A percentile compares a stretch with the other conserved stretches of the same genome.
phyloP scores from a whole-genome alignment of 768 basidiomycete species.

The Pleurotus salmoneostramineus region DNA sequence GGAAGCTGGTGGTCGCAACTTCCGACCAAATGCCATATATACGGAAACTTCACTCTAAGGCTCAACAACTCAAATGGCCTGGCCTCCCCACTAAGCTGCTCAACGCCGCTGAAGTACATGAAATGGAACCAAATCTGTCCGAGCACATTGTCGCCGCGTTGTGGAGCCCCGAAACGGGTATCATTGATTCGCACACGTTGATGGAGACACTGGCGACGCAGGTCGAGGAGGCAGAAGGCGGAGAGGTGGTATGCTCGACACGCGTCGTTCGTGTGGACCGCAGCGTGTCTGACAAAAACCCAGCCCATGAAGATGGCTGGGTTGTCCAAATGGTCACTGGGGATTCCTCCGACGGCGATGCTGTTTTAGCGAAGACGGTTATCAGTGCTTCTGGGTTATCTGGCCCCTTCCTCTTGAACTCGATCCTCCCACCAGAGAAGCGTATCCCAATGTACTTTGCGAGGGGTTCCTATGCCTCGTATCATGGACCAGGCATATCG shows the following conservation, averaged over 20 bases:
- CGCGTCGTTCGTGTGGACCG: constrained; percentile 85
- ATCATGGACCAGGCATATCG: constrained; percentile 73
- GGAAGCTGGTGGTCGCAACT: constrained; percentile 88
- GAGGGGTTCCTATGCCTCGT: constrained; percentile 84
- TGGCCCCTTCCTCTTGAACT: constrained; percentile 66
- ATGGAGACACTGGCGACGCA: constrained; percentile 85
- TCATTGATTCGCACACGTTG: constrained; percentile 81
- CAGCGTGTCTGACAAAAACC: constrained; percentile 24
- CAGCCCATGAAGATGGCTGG: constrained; percentile 63
- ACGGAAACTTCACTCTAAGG: constrained; percentile 61
- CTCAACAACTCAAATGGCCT: constrained; percentile 50
- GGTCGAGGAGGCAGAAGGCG: constrained; percentile 63
- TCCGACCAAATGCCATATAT: constrained; percentile 68
- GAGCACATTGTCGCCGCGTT: constrained; percentile 66
- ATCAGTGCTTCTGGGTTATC: constrained; percentile 84
- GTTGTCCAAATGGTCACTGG: constrained; percentile 77
- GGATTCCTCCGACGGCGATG: constrained; percentile 32
- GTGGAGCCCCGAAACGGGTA: constrained; percentile 85
- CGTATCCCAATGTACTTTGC: constrained; percentile 78
- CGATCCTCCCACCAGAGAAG: constrained; percentile 50
- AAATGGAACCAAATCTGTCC: constrained; percentile 83
- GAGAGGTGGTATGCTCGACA: constrained; percentile 74
- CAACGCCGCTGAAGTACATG: constrained; percentile 58
- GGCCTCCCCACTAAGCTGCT: constrained; percentile 68
- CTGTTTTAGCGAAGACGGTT: constrained; percentile 68